Evolutionary conservation across 768 basidiomycete genomes (phyloP), one percentile per base, ranked within the genome.

Genomic region (Lactarius hatsudake): DNA sequence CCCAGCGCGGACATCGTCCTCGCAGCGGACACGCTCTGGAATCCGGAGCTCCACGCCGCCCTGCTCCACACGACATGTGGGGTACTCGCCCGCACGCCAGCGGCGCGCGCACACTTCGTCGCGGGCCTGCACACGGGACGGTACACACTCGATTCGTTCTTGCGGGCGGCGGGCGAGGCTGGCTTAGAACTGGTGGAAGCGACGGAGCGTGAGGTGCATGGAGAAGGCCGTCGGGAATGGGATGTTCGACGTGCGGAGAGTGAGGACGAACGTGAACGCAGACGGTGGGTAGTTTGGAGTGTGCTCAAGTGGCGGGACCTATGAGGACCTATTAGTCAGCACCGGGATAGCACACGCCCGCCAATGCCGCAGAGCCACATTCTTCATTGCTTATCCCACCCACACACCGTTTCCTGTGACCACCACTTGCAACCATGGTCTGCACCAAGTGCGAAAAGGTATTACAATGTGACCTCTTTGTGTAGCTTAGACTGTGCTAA

Each of bases 401-500:
- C 12, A 12, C 9, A n/a, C n/a, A n/a, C n/a, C n/a, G 6, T 30
- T n/a, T 28, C 30, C 20, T 10, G 23, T 23, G 12, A 32, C 42
- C 15, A n/a, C n/a, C 20, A 34, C 55, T 15, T 61, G 18, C 34
- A 40, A n/a, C 42, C 78, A 94, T 94, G 92, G 92, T 94, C 70
- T 94, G 92, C 81, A 87, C 84, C 78, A 94, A 91, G 82, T 94
- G 92, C 77, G 90, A 92, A 79, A 81, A 83, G 77, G 91, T 86
- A 66, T 5, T 51, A 4, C 34, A 18, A 54, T 15, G 42, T 6
- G 36, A 32, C 15, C 30, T n/a, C 23, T 58, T 61, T 48, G 51
- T 65, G 69, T 26, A 18, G 12, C 70, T 63, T 66, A 42, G 62
- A 66, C 76, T 70, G 73, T 73, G 40, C 58, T 74, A 15, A 75